phyloP scores from a whole-genome alignment of 208 protist genomes.

The Lotmaria passim region DNA sequence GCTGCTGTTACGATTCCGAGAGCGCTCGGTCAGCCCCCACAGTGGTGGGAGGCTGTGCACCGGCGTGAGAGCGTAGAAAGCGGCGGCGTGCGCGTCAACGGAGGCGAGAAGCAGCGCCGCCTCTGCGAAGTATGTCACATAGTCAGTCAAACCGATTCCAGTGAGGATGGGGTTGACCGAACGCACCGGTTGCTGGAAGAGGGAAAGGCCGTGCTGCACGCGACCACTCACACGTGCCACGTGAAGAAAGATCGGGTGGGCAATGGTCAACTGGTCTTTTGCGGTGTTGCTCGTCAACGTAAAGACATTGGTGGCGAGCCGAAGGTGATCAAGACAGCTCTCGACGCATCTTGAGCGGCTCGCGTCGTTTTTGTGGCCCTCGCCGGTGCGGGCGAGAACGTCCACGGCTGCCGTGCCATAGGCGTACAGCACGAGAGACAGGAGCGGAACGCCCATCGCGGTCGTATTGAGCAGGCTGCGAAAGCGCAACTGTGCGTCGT shows the following conservation, averaged over 20 bases:
- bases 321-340: slow-evolving; percentile 17
- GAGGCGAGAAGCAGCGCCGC: slow-evolving; percentile 46
- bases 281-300: background rate
- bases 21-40: background rate
- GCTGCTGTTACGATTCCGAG: background rate
- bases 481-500: slow-evolving; percentile 6
- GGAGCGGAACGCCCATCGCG: slow-evolving; percentile 37
- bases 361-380: background rate
- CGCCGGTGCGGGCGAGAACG: slow-evolving; percentile 4
- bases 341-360: background rate
- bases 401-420: slow-evolving; percentile 41
- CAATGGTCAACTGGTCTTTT: slow-evolving; percentile 18
- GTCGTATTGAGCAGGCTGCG: slow-evolving; percentile 23
- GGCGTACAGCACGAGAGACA: slow-evolving; percentile 50
- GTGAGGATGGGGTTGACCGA: slow-evolving; percentile 36
- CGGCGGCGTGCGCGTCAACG: slow-evolving; percentile 42
- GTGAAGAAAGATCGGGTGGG: slow-evolving; percentile 33
- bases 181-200: slow-evolving; percentile 50
- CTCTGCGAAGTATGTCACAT: slow-evolving; percentile 53
- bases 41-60: slow-evolving; percentile 14
- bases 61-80: slow-evolving; percentile 39
- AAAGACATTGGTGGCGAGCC: slow-evolving; percentile 4
- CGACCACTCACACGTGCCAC: slow-evolving; percentile 30
- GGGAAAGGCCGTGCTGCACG: slow-evolving; percentile 34
- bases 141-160: slow-evolving; percentile 46